Conservation (phyloP, 1,284 basidiomycete species). For the Cryptococcus sp. region DNA sequence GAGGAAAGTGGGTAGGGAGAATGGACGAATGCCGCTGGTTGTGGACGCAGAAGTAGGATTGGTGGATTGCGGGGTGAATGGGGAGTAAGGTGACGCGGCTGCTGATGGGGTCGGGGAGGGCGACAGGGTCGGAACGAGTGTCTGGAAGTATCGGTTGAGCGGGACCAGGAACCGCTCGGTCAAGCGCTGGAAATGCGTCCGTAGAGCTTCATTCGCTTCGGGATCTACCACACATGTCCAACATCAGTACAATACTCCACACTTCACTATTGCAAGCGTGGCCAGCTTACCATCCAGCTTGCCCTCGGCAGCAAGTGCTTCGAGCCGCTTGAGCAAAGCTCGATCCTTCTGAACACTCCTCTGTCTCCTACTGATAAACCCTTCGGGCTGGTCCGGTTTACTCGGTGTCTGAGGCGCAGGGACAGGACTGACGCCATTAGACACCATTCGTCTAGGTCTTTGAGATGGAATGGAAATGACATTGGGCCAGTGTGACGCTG, state of each 20-base stretch:
- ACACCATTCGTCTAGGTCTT: conserved; percentile 33
- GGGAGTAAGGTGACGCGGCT: conserved; percentile 2
- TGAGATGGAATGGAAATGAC: conserved; percentile 55
- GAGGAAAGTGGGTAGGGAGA: conserved; percentile 77
- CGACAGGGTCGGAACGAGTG: conserved; percentile 66
- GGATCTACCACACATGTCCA: conserved; percentile 25
- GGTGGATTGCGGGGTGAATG: conserved; percentile 29
- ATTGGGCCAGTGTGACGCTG: conserved; percentile 91
- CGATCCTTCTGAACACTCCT: conserved; percentile 84
- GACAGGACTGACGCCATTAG: conserved; percentile 14
- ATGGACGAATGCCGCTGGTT: conserved; percentile 63
- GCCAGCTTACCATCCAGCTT: conserved; percentile 43
- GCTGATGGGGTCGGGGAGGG: conserved; percentile 22
- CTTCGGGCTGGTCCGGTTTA: conserved; percentile 63
- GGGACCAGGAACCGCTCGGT: conserved; percentile 89
- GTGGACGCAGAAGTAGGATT: conserved; percentile 21
- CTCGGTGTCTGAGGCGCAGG: conserved; percentile 2
- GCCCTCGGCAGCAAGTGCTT: conserved; percentile 44
- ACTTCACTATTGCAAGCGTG: not conserved
- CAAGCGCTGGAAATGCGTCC: conserved; percentile 81
- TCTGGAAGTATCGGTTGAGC: conserved; percentile 88
- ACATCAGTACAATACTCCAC: conserved; percentile 4
- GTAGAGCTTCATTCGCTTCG: conserved; percentile 64
- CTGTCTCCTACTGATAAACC: conserved; percentile 72
- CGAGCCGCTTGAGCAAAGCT: conserved; percentile 59